phyloP scores from a whole-genome alignment of 2,329 filamentous ascomycete genomes.

The Colletotrichum tamarilloi region DNA sequence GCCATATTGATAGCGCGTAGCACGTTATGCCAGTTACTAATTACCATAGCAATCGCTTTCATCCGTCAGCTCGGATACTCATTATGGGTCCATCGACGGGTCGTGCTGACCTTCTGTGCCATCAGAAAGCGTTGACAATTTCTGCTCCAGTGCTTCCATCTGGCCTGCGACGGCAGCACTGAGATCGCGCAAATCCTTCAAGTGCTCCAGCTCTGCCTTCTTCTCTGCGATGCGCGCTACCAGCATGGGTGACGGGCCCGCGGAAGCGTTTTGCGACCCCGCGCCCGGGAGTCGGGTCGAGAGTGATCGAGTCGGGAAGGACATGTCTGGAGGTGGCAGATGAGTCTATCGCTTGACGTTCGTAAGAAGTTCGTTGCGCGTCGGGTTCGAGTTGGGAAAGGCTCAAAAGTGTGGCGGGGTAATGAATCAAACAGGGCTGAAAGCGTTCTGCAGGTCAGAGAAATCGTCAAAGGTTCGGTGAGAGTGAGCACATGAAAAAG shows the following conservation, averaged over 20 bases:
- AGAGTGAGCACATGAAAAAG: constrained; percentile 25
- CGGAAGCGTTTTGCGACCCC: constrained; percentile 58
- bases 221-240: constrained; percentile 86
- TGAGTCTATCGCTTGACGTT: not conserved
- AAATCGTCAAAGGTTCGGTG: not conserved
- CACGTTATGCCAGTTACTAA: constrained; percentile 90
- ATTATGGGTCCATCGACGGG: not conserved
- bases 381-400: not conserved
- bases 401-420: not conserved
- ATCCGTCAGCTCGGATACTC: not conserved
- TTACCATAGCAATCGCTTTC: constrained; percentile 82
- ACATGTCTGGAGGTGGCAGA: constrained; percentile 53
- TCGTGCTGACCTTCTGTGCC: constrained; percentile 77
- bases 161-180: constrained; percentile 82
- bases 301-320: constrained; percentile 66
- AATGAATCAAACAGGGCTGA: not conserved
- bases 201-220: constrained; percentile 82
- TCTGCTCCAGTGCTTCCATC: constrained; percentile 85
- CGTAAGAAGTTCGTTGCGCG: not conserved
- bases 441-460: not conserved
- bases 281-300: constrained; percentile 76
- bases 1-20: constrained; percentile 88
- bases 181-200: constrained; percentile 81
- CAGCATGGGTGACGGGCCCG: constrained; percentile 75
- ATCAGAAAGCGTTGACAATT: constrained; percentile 80